Percentiles rank a stretch among this genome's conserved stretches.
Evolutionary conservation across 129 eudicot genomes (phyloP).

Genomic region (Arctium lappa): DNA sequence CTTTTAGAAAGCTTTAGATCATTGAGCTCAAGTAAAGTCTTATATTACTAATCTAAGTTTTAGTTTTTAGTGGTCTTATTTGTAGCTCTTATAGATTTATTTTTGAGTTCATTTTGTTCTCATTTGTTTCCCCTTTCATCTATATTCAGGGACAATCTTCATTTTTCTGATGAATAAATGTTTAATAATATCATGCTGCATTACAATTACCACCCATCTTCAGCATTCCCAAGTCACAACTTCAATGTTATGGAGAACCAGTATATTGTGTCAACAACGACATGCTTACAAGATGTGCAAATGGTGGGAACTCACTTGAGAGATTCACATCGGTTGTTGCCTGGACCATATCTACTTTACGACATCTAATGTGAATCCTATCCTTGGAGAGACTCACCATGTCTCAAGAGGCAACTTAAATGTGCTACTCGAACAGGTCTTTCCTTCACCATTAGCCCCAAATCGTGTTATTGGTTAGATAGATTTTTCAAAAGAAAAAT

Average conservation of each 20-base stretch:
- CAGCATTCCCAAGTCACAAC: conserved; percentile 84
- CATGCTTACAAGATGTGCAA: conserved; percentile 53
- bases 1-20: not conserved
- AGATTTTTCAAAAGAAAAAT: not conserved
- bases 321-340: conserved; percentile 63
- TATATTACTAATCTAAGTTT: too few relatives aligned
- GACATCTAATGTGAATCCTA: conserved; percentile 77
- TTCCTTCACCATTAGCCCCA: not conserved
- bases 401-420: conserved; percentile 68
- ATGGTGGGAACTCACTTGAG: conserved; percentile 47
- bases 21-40: not conserved
- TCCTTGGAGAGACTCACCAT: conserved; percentile 97
- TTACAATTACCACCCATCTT: conserved; percentile 77
- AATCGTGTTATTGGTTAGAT: not conserved
- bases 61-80: too few relatives aligned
- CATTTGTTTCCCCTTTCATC: not conserved
- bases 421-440: conserved; percentile 86
- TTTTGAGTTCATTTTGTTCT: not conserved
- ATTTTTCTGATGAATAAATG: not conserved
- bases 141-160: not conserved
- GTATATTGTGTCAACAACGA: conserved; percentile 49
- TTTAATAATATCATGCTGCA: not conserved
- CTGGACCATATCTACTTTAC: conserved; percentile 74
- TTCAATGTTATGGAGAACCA: conserved; percentile 83
- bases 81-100: not conserved